A percentile compares a stretch with the other conserved stretches of the same genome.
phyloP scores from a whole-genome alignment of 257 asterid species.

The Ajuga chamaepitys region DNA sequence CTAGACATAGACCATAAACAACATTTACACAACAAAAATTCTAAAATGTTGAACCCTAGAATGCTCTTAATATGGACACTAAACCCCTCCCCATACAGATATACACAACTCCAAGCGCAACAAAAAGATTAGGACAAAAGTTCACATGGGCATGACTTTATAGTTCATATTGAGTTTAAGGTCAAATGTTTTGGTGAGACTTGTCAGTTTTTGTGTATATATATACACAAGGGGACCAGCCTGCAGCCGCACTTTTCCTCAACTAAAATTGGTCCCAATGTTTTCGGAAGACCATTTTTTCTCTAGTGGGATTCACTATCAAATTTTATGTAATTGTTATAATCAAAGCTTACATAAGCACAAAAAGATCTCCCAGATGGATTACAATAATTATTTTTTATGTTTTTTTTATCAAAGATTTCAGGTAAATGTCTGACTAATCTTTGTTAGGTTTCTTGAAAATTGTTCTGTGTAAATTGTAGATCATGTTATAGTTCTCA shows the following conservation, averaged over 20 bases:
- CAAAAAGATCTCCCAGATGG: not conserved
- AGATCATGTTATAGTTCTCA: no score
- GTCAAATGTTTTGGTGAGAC: constrained; percentile 8
- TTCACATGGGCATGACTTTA: constrained; percentile 2
- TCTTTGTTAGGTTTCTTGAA: no score
- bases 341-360: not conserved
- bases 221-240: not conserved
- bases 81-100: no score
- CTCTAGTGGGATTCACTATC: not conserved
- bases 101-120: no score
- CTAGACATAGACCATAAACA: no score
- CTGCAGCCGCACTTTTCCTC: not conserved
- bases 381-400: no score
- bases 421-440: no score
- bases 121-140: constrained; percentile 11
- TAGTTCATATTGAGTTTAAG: not conserved
- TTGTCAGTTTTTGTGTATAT: constrained; percentile 14
- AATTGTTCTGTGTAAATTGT: no score
- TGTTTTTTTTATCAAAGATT: no score
- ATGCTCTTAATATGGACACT: no score
- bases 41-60: no score
- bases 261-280: constrained; percentile 10
- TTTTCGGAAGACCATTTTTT: not conserved
- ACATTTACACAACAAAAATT: no score
- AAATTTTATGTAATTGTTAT: not conserved